These are phyloP conservation scores for Plasmodium chabaudi DNA, from an alignment of 169 alveolate genomes.

Conservation along the genomic window DNA sequence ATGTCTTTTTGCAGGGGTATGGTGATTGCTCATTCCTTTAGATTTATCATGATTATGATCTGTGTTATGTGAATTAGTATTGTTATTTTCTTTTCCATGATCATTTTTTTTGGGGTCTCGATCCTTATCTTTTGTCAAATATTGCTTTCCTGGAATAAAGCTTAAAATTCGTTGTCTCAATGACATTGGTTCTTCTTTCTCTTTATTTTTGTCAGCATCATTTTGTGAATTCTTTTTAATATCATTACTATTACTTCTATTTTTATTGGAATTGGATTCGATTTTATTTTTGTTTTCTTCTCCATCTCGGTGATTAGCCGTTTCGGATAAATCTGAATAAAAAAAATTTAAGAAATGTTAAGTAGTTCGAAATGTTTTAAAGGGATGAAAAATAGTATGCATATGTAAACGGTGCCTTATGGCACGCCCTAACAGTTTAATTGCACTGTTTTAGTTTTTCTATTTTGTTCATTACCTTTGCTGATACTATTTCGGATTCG, in stretches of 20 bases:
- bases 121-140: neutral
- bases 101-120: neutral
- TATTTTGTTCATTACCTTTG: neutral
- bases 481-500: neutral
- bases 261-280: neutral
- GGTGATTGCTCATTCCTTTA: neutral
- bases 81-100: neutral
- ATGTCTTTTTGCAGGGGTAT: too few relatives aligned
- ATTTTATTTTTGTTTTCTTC: too few relatives aligned
- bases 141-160: neutral
- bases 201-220: conserved; percentile 18
- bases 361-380: too few relatives aligned
- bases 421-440: too few relatives aligned
- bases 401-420: too few relatives aligned
- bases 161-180: too few relatives aligned
- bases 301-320: too few relatives aligned
- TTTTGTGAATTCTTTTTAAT: conserved; percentile 1
- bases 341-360: too few relatives aligned
- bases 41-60: neutral
- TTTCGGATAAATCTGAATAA: too few relatives aligned
- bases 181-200: neutral
- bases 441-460: neutral
- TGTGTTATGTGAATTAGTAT: too few relatives aligned
- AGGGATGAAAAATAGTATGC: too few relatives aligned
- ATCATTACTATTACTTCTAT: neutral